Base-by-base conservation (phyloP, 768 basidiomycete genomes). In the Leccinum pellstonianum region DNA sequence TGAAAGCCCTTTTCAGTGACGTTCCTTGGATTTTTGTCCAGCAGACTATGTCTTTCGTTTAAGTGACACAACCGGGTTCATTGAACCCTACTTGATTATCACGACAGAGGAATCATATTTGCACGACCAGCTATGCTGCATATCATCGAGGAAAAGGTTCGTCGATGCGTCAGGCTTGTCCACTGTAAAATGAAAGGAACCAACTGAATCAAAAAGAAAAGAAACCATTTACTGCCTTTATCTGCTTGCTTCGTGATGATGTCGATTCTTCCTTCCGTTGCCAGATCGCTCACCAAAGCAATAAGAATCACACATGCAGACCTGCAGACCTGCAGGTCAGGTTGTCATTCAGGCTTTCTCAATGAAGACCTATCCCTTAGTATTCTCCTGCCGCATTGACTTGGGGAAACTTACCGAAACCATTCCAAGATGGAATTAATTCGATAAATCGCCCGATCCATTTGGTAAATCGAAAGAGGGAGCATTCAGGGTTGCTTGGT, bases 191-290 rank as follows among this genome's bases (percentile, higher is more conserved):
- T 21, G 15, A 58, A 17, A 19, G 8, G 15, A 47, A 35, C 27
- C 5, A 2, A 19, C n/a, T 25, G 65, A 64, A 41, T 57, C 47
- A 33, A 67, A 57, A 50, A 54, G 64, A 55, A 60, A 58, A 31
- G 56, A 63, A 37, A 68, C 61, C 52, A 71, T 68, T 53, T 49
- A 47, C 17, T 76, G 74, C 48, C 69, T 78, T 82, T 55, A 58
- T 81, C 11, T 83, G 81, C 81, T 68, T 73, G 0, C 68, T 80
- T 35, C 76, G 79, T 10, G 75, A 79, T 31, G 31, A 66, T 14
- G 23, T 80, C 80, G 56, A 58, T 68, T 64, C 12, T 12, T 47
- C 21, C 14, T 58, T 54, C 51, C 51, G 61, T 64, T 31, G 57
- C 63, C 2, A 55, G 61, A 19, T 56, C 60, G 29, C 62, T 69